These are phyloP conservation scores for Cyclostephanos invisitatus DNA, from an alignment of 108 stramenopile genomes.

Conservation along the genomic window DNA sequence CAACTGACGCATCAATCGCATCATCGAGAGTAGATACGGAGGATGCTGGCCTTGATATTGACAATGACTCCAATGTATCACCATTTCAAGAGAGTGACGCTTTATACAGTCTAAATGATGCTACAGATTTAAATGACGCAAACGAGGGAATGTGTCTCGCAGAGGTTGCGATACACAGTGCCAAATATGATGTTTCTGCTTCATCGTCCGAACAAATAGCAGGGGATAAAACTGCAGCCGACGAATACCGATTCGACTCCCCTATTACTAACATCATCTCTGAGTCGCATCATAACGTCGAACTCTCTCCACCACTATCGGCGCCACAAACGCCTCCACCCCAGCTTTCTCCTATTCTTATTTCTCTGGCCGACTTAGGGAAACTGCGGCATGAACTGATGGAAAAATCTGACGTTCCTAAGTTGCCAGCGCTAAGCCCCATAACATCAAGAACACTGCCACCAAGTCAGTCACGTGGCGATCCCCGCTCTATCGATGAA, in stretches of 20 bases:
- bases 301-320: conserved; percentile 53
- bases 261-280: neutral
- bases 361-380: conserved; percentile 72
- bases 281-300: conserved; percentile 8
- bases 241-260: conserved; percentile 8
- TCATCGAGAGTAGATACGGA: conserved; percentile 55
- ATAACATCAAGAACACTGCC: conserved; percentile 13
- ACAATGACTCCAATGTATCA: conserved; percentile 15
- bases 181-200: conserved; percentile 1
- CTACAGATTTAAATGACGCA: neutral
- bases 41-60: conserved; percentile 24
- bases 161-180: neutral
- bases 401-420: conserved; percentile 32
- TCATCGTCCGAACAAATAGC: neutral
- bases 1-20: conserved; percentile 80
- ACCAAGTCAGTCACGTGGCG: conserved; percentile 61
- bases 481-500: conserved; percentile 49
- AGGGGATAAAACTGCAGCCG: conserved; percentile 7
- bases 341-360: conserved; percentile 68
- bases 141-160: conserved; percentile 23
- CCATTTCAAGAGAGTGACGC: conserved; percentile 16
- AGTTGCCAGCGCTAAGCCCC: conserved; percentile 30
- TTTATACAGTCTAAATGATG: conserved; percentile 2
- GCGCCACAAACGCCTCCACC: conserved; percentile 73
- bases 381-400: conserved; percentile 37